phyloP scores from a whole-genome alignment of 345 rosid species.

The Eutrema yunnanense region DNA sequence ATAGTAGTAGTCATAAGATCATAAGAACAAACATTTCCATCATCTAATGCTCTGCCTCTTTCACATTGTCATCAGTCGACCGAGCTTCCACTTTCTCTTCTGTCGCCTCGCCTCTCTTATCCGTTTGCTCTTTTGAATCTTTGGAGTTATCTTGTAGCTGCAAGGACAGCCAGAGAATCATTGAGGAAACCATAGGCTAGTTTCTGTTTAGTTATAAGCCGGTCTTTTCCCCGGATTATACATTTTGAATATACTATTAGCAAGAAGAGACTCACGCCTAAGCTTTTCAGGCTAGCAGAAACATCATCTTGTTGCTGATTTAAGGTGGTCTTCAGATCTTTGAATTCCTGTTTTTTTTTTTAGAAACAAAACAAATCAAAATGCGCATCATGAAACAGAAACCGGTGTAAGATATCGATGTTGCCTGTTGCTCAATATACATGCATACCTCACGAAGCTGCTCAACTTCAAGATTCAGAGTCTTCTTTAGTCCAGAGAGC shows the following conservation, averaged over 20 bases:
- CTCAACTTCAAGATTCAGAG: conserved; percentile 70
- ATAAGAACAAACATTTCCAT: neutral
- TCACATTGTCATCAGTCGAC: conserved; percentile 12
- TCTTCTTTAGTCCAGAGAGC: conserved; percentile 60
- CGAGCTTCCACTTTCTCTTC: conserved; percentile 30
- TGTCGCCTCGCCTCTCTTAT: conserved; percentile 22
- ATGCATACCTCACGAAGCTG: conserved; percentile 46
- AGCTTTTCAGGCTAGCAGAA: conserved; percentile 50
- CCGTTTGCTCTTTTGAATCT: conserved; percentile 36
- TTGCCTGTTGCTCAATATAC: neutral
- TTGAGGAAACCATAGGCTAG: neutral
- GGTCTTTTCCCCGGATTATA: neutral
- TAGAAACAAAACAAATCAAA: neutral
- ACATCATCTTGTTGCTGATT: conserved; percentile 88
- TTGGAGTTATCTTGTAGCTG: conserved; percentile 54
- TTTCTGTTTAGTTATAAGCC: neutral
- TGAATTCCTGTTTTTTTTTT: conserved; percentile 48
- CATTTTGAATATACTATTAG: neutral
- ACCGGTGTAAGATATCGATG: neutral
- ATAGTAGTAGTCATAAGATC: conserved; percentile 1
- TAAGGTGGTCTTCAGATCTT: conserved; percentile 62
- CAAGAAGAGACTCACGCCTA: conserved; percentile 44
- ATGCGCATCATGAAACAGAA: neutral
- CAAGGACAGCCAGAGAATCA: conserved; percentile 4
- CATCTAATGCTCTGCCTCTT: conserved; percentile 32